Evolutionary conservation across 2,329 filamentous ascomycete species (phyloP), one percentile per base, ranked within the genome.

Genomic region (Penicillium sp.): DNA sequence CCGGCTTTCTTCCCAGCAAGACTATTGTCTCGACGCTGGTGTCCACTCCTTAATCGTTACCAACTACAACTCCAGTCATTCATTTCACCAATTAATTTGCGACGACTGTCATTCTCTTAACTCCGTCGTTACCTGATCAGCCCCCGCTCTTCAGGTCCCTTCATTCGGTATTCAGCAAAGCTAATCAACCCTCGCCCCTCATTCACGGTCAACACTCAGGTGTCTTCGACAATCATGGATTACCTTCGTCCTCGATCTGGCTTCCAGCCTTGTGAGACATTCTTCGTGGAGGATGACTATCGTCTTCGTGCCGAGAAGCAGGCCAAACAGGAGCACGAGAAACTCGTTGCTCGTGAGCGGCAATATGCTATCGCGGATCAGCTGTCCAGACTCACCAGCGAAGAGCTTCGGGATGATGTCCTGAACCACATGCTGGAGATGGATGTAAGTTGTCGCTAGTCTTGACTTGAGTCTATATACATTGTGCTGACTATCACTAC

Each of bases 381-480:
- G 70, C 83, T 97, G 60, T 96, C 92, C 41, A 85, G 86, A 62
- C 78, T 89, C 62, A 90, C 91, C 44, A 86, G 85, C 55, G 90
- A 95, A 50, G 91, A 96, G 76, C 96, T 97, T 70, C 83, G 95
- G 63, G 90, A 96, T 72, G 92, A 97, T 71, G 88, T 96, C 70
- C 85, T 97, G 76, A 83, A 88, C 68, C 92, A 97, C 76, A 94
- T 96, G 88, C 84, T 90, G 71, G 82, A 89, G 67, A 96, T 99
- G 92, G 94, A 99, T 85, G 78, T 80, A 60, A 67, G 74, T 74
- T 39, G 11, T 25, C 20, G 16, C 33, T 5, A 9, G 9, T 20
- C 16, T 38, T 5, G 35, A 10, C 9, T 6, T 4, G 35, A 13
- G n/a, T 5, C 5, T 20, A 18, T 18, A 14, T 20, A 18, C 16